Evolutionary conservation across 2,329 filamentous ascomycete species (phyloP), one percentile per base, ranked within the genome.

Genomic region (Byssochlamys sp.): DNA sequence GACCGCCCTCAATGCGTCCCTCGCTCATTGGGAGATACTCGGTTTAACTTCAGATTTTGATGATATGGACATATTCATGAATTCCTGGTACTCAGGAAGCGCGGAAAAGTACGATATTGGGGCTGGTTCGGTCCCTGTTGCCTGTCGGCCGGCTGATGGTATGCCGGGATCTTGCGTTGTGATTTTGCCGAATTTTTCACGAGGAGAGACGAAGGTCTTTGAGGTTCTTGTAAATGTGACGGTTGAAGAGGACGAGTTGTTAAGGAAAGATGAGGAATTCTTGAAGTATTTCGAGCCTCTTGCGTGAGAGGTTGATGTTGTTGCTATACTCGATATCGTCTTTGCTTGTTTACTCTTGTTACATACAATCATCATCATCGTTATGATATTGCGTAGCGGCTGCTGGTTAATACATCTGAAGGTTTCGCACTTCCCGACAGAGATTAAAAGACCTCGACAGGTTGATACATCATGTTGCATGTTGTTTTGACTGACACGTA

Each of bases 21-120:
- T 66, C 24, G 45, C 59, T 11, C 60, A 56, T 1, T 58, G 56
- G 2, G 59, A 66, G 45, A 62, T 28, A 9, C 26, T 65, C 12
- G 11, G 12, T 3, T n/a, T 14, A n/a, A 39, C 11, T n/a, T n/a
- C 35, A 39, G 61, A 67, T 28, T 65, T 65, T 27, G 39, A 49
- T 9, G 55, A 60, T 25, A 63, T 65, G 63, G 64, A 66, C 27
- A 11, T 66, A 4, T 57, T 66, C 24, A 62, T 66, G 59, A 67
- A 64, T 45, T 63, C 58, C 19, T 67, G 65, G 65, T 61, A 61
- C 33, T 56, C 62, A 4, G 62, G 62, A 5, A 61, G 31, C 5
- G 61, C 58, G 1, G 61, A 62, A 48, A 59, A 62, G 12, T 67
- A 65, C 28, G 61, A 64, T 56, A 53, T 67, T 33, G 65, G 65